A percentile compares a stretch with the other conserved stretches of the same genome.
Conservation (phyloP, 176 grass and related monocot genomes). For the Avena atlantica region DNA sequence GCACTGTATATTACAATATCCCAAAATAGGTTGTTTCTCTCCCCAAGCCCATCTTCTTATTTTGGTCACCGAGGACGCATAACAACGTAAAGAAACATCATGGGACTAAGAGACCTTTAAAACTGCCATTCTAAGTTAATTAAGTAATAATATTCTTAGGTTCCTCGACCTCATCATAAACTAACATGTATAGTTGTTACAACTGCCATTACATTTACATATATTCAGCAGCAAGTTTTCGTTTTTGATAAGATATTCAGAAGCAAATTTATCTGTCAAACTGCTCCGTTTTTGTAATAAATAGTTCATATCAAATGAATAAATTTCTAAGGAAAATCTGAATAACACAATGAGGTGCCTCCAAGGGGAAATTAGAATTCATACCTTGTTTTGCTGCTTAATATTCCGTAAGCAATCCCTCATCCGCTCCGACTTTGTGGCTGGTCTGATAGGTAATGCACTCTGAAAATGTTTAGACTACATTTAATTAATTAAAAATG, state of each 20-base stretch:
- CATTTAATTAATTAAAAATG: conserved; percentile 21
- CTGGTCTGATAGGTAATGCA: conserved; percentile 82
- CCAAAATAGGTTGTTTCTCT: neutral
- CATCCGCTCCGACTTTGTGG: conserved; percentile 86
- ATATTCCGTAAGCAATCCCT: conserved; percentile 93
- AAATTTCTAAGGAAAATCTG: neutral
- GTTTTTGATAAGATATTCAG: neutral
- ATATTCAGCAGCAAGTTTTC: neutral
- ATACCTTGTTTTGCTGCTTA: conserved; percentile 92
- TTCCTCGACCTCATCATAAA: conserved; percentile 1
- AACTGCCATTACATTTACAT: neutral
- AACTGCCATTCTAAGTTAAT: conserved; percentile 8
- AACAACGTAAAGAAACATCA: neutral
- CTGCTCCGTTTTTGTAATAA: neutral
- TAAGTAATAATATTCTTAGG: neutral
- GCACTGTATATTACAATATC: neutral
- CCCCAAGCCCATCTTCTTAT: neutral
- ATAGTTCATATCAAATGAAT: neutral
- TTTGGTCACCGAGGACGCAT: neutral
- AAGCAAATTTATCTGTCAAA: neutral
- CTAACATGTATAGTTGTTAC: neutral
- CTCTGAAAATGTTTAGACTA: conserved; percentile 54
- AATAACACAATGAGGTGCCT: conserved; percentile 24
- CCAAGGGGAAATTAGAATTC: neutral
- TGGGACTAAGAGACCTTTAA: neutral